Evolutionary conservation across 1,139 yeast species (phyloP).

Genomic region (Kodamaea alishanica): DNA sequence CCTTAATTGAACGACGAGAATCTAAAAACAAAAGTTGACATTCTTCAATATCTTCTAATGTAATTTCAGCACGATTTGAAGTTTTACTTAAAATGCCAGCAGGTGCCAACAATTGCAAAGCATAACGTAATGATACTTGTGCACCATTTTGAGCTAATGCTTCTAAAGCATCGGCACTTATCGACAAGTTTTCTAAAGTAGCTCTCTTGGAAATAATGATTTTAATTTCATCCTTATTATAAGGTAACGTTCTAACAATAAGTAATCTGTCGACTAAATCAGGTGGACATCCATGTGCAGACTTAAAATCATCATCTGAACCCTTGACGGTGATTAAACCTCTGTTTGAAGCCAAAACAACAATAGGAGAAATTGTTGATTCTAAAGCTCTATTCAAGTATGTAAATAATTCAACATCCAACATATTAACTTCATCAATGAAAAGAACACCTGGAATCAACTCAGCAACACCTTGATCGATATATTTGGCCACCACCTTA

Average conservation of each 20-base stretch:
- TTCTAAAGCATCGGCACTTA: conserved; percentile 66
- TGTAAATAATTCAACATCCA: conserved; percentile 93
- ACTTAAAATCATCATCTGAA: conserved; percentile 62
- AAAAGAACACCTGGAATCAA: conserved; percentile 95
- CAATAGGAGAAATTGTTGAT: conserved; percentile 88
- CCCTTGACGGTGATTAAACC: conserved; percentile 92
- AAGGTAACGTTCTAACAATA: conserved; percentile 88
- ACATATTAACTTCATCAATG: conserved; percentile 97
- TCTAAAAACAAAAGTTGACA: conserved; percentile 84
- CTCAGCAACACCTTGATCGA: conserved; percentile 98
- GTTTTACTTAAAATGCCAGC: conserved; percentile 79
- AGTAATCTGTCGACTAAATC: conserved; percentile 88
- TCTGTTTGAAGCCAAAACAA: conserved; percentile 90
- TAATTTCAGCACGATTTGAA: conserved; percentile 68
- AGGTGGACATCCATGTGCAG: conserved; percentile 97
- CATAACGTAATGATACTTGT: conserved; percentile 80
- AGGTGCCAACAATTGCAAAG: conserved; percentile 86
- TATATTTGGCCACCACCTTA: conserved; percentile 92
- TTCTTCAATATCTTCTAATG: conserved; percentile 74
- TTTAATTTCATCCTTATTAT: conserved; percentile 76
- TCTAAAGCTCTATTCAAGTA: conserved; percentile 92
- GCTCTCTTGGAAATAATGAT: conserved; percentile 82
- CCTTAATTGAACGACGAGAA: conserved; percentile 77
- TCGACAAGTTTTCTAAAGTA: conserved; percentile 63
- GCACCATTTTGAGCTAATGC: conserved; percentile 69